These are phyloP conservation scores for Amphirosellinia nigrospora DNA, from an alignment of 495 filamentous ascomycete genomes.

Conservation along the genomic window DNA sequence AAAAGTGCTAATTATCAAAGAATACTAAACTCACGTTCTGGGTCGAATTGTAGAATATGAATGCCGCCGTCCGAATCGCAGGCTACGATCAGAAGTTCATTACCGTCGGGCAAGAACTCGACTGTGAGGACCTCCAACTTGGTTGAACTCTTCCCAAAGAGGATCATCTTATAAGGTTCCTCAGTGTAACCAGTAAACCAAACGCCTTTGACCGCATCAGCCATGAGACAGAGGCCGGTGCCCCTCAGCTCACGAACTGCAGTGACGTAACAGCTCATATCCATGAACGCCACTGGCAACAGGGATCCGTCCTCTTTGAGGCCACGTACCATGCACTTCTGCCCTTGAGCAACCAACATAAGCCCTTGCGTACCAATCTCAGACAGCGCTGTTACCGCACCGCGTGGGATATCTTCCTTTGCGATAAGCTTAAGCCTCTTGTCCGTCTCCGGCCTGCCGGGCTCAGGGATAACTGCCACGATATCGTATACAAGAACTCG, in stretches of 20 bases:
- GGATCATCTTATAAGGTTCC: conserved; percentile 91
- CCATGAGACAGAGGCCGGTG: conserved; percentile 82
- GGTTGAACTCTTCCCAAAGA: conserved; percentile 85
- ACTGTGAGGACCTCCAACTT: conserved; percentile 79
- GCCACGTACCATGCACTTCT: conserved; percentile 95
- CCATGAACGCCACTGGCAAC: conserved; percentile 95
- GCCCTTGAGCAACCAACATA: conserved; percentile 88
- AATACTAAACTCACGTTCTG: conserved; percentile 65
- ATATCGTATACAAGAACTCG: conserved; percentile 90
- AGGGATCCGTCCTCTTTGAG: conserved; percentile 92
- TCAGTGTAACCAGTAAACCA: conserved; percentile 96
- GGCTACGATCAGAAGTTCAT: conserved; percentile 80
- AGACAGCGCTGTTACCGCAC: conserved; percentile 88
- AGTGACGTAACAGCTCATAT: conserved; percentile 91
- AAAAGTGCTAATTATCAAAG: not conserved
- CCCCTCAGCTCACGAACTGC: conserved; percentile 79
- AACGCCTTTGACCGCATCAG: conserved; percentile 88
- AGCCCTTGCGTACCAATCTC: conserved; percentile 92
- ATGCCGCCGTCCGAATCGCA: conserved; percentile 85
- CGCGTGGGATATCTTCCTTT: conserved; percentile 84
- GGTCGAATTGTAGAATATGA: conserved; percentile 91
- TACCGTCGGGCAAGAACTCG: conserved; percentile 87
- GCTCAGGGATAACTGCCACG: conserved; percentile 88
- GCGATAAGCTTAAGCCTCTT: conserved; percentile 83
- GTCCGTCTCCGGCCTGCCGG: conserved; percentile 81